Percentiles rank a stretch among this genome's conserved stretches.
phyloP scores from a whole-genome alignment of 2,329 filamentous ascomycete genomes.

The Cryoendolithus antarcticus region DNA sequence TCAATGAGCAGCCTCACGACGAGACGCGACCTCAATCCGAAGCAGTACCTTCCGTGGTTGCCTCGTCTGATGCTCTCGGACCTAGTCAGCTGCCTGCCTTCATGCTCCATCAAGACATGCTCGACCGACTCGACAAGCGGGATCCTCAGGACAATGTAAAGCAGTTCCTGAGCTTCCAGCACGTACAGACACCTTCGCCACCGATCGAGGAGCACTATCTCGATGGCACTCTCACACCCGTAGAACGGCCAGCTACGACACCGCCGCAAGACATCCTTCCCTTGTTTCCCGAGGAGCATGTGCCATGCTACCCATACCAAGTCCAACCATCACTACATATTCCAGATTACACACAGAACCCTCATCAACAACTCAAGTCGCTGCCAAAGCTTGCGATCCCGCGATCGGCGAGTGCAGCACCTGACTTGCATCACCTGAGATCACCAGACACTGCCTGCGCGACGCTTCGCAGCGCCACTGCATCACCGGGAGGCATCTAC shows the following conservation, averaged over 20 bases:
- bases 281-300: conserved; percentile 23
- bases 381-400: conserved; percentile 49
- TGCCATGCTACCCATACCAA: conserved; percentile 36
- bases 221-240: conserved; percentile 25
- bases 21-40: conserved; percentile 57
- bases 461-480: conserved; percentile 32
- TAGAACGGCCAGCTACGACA: conserved; percentile 4
- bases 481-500: conserved; percentile 50
- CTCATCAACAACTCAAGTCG: conserved; percentile 39
- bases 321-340: conserved; percentile 20
- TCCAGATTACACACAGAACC: conserved; percentile 28
- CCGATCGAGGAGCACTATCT: conserved; percentile 36
- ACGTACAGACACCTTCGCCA: conserved; percentile 38
- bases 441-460: conserved; percentile 28
- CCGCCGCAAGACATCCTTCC: conserved; percentile 15
- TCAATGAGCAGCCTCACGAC: conserved; percentile 9
- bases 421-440: conserved; percentile 19
- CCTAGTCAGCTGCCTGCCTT: conserved; percentile 53
- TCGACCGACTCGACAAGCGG: conserved; percentile 55
- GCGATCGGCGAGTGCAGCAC: conserved; percentile 24
- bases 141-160: conserved; percentile 89
- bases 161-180: conserved; percentile 81
- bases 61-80: conserved; percentile 81
- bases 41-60: conserved; percentile 67
- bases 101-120: conserved; percentile 57